Conservation (phyloP, 129 eudicot genomes). For the Saposhnikovia divaricata region DNA sequence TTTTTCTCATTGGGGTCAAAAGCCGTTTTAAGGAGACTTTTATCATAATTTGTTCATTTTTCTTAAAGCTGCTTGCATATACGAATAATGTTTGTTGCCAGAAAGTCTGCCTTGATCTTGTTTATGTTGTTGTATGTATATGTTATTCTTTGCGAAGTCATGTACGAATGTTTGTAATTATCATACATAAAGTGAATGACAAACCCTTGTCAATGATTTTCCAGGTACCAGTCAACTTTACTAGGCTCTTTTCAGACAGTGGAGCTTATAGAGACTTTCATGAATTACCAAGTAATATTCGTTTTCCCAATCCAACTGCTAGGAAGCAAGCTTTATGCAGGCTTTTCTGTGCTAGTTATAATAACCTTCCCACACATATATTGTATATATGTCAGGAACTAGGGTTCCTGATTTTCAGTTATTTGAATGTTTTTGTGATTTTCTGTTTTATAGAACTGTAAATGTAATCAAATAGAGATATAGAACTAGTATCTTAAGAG, state of each 20-base stretch:
- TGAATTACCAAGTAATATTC: conserved; percentile 84
- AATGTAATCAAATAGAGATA: no score
- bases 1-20: background rate
- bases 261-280: conserved; percentile 94
- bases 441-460: no score
- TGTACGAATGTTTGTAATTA: background rate
- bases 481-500: no score
- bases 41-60: background rate
- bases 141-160: background rate
- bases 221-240: conserved; percentile 90
- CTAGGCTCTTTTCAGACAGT: conserved; percentile 85
- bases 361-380: background rate
- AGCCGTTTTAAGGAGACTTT: background rate
- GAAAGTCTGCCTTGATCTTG: background rate
- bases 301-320: background rate
- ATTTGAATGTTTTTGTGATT: no score
- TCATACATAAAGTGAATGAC: background rate
- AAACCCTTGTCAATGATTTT: background rate
- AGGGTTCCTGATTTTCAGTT: no score
- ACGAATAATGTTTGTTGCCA: background rate
- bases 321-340: background rate
- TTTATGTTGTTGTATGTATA: background rate
- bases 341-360: background rate
- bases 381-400: no score
- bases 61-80: background rate